Base-by-base conservation (phyloP, 192 early-diverging fungal species). In the Podila epicladia region DNA sequence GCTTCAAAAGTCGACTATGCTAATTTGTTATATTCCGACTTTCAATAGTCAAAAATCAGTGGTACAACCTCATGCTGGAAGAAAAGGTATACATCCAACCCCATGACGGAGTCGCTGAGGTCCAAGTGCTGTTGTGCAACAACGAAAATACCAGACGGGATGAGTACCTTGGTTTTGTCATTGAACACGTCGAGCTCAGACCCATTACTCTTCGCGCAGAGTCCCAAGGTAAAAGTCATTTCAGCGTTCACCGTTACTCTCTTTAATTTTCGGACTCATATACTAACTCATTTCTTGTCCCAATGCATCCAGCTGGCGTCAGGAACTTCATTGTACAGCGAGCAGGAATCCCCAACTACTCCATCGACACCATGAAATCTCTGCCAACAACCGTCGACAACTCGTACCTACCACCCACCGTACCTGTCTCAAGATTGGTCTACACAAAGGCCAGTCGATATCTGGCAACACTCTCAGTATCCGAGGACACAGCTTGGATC, bases 171-270 rank as follows among this genome's bases (percentile, higher is more conserved):
- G 77, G 77, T 53, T 61, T 80, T 20, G 48, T 55, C 5, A 65
- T 80, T 24, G 77, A 80, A n/a, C 67, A 69, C 67, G 71, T 73
- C 15, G 77, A 80, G 53, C 69, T 80, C 62, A 58, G 66, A 32
- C 77, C 77, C 4, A 67, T 79, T 26, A 20, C 58, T 1, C 0
- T 72, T 20, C 31, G 49, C 13, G n/a, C 20, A 9, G 75, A 72
- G 7, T 8, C 33, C 1, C 69, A 58, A 64, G 31, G 75, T 79
- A 68, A 67, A 37, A 41, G 19, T 7, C 7, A 35, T 37, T 33
- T 15, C 49, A 51, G 11, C 22, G 53, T 69, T 61, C 37, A 13
- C 35, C 51, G 9, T 15, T 29, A 29, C 24, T 22, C 5, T 53
- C n/a, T 15, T 20, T 0, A 55, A 24, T 55, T 24, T 2, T 45